These are phyloP conservation scores for Pleurotus tuoliensis DNA, from an alignment of 768 basidiomycete genomes.

Conservation along the genomic window DNA sequence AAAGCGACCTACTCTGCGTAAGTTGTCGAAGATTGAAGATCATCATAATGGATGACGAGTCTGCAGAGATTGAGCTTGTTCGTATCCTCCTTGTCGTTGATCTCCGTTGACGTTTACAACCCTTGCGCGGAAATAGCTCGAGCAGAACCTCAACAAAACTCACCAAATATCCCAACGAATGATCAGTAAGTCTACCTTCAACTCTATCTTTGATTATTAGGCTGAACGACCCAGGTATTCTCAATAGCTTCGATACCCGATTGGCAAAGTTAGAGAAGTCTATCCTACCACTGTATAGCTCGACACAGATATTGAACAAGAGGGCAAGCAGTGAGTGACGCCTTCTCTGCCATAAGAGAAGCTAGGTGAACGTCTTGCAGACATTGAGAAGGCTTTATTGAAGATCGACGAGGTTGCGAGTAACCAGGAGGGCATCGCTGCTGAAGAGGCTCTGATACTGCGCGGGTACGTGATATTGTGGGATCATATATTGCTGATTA, in stretches of 20 bases:
- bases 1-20: no score
- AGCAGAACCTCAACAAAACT: slow-evolving; percentile 86
- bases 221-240: slow-evolving; percentile 56
- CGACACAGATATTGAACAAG: slow-evolving; percentile 71
- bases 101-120: slow-evolving; percentile 50
- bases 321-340: slow-evolving; percentile 61
- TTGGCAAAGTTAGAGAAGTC: slow-evolving; percentile 83
- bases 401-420: slow-evolving; percentile 80
- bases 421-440: slow-evolving; percentile 69
- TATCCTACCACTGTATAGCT: slow-evolving; percentile 76
- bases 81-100: slow-evolving; percentile 4
- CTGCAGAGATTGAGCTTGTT: slow-evolving; percentile 74
- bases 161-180: slow-evolving; percentile 81
- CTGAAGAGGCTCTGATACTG: slow-evolving; percentile 74
- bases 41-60: slow-evolving; percentile 51
- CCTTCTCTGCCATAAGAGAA: neutral
- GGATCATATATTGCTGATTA: neutral
- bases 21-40: no score
- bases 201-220: slow-evolving; percentile 1
- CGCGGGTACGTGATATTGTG: slow-evolving; percentile 53
- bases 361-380: slow-evolving; percentile 29
- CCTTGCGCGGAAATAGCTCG: slow-evolving; percentile 56
- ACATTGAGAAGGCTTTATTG: slow-evolving; percentile 73
- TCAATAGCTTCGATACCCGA: slow-evolving; percentile 81
- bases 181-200: slow-evolving; percentile 55